Base-by-base conservation (phyloP, 345 rosid genomes). In the Eucalyptus pauciflora region DNA sequence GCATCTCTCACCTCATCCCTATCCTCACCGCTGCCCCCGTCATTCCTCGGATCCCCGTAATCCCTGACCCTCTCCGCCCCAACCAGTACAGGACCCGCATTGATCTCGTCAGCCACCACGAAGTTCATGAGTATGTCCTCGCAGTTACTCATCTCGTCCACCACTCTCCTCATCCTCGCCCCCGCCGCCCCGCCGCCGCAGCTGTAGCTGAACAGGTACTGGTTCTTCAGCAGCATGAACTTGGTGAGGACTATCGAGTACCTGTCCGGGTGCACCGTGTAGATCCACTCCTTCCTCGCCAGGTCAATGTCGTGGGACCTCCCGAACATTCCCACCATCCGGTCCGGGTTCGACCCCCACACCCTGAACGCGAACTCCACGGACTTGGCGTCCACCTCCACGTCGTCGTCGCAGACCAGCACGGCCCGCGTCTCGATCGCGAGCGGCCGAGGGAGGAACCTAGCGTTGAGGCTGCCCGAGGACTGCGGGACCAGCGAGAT, bases 51-150 rank as follows among this genome's bases (percentile, higher is more conserved):
- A 27, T 90, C 91, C 88, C 89, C 91, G 2, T 86, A 87, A 86
- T 90, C 91, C 89, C 91, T 60, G 46, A 86, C 88, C 88, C 86
- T 69, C 89, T 90, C 51, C 9, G 91, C 89, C 60, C 91, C 88
- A 29, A 90, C 91, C 81, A 90, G 50, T 16, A 90, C 33, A 3
- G 91, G 91, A 50, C 91, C 91, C 13, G 49, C 89, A 51, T 88
- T 86, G 31, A 50, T 67, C 52, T 64, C 89, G 14, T 90, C 88
- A 3, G 91, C 89, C 89, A 88, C 91, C 79, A 90, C 88, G 10
- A 90, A 88, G 31, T 90, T 90, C 91, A 90, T 90, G 50, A 90
- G 88, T 2, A 90, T 88, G 80, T 90, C 91, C 89, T 90, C 89
- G n/a, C 91, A 90, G 76, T 90, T 90, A 29, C 52, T 54, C 88